Percentiles rank a stretch among this genome's conserved stretches.
These are phyloP conservation scores for Thymus quinquecostatus DNA, from an alignment of 257 asterid species.

Conservation along the genomic window DNA sequence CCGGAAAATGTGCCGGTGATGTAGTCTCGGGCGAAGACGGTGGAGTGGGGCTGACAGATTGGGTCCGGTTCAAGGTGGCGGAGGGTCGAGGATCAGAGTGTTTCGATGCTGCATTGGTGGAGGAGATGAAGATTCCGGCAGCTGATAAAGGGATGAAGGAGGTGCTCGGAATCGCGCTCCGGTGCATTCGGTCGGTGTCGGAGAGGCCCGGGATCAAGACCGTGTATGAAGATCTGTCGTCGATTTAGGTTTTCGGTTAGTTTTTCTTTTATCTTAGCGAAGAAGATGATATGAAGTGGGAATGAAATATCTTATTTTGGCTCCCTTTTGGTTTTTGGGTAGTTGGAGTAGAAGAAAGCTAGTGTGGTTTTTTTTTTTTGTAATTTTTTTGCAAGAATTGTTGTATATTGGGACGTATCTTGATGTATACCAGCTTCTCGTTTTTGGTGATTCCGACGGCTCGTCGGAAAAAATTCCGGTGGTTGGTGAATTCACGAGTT, in stretches of 20 bases:
- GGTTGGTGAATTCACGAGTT: background rate
- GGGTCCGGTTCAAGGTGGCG: conserved; percentile 90
- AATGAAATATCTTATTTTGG: conserved; percentile 82
- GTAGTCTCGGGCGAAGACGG: conserved; percentile 89
- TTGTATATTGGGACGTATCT: conserved; percentile 53
- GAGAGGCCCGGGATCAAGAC: conserved; percentile 98
- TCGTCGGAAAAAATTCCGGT: conserved; percentile 2
- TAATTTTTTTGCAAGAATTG: conserved; percentile 35
- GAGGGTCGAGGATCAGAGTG: conserved; percentile 81
- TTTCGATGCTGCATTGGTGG: conserved; percentile 60
- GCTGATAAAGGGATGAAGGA: conserved; percentile 86
- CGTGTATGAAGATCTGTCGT: conserved; percentile 88
- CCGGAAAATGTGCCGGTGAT: conserved; percentile 97
- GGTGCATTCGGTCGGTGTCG: conserved; percentile 78
- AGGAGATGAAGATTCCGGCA: conserved; percentile 61
- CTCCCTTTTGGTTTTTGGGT: conserved; percentile 52
- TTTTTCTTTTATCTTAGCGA: conserved; percentile 23
- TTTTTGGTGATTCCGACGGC: background rate
- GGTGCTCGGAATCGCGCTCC: conserved; percentile 82
- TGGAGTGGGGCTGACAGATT: conserved; percentile 85
- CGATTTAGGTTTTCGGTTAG: conserved; percentile 53
- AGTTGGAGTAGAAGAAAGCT: conserved; percentile 52
- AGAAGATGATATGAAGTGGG: conserved; percentile 42
- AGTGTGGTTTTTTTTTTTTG: conserved; percentile 33
- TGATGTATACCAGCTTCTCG: conserved; percentile 35